Percentiles rank a stretch among this genome's conserved stretches.
Conservation (phyloP, 2,329 filamentous ascomycete genomes). For the Colletotrichum horii region DNA sequence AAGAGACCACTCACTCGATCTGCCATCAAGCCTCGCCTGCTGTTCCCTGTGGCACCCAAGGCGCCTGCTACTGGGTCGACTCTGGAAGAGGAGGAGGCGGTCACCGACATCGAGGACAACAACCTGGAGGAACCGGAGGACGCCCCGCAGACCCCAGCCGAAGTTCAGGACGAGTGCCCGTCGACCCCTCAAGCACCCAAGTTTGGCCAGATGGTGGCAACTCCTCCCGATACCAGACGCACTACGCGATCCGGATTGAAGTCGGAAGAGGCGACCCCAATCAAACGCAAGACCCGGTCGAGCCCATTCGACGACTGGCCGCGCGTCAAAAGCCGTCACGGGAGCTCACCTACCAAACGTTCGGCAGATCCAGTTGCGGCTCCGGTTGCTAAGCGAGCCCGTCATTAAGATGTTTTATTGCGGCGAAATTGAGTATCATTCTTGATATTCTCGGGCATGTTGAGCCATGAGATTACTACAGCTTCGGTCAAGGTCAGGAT, state of each 20-base stretch:
- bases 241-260: slow-evolving; percentile 62
- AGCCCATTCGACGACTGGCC: slow-evolving; percentile 74
- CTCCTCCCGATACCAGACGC: slow-evolving; percentile 67
- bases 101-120: slow-evolving; percentile 63
- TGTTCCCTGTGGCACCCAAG: slow-evolving; percentile 61
- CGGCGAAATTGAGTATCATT: slow-evolving; percentile 2
- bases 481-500: background rate
- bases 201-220: slow-evolving; percentile 55
- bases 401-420: slow-evolving; percentile 27
- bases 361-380: slow-evolving; percentile 27
- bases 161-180: background rate
- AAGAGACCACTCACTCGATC: slow-evolving; percentile 65
- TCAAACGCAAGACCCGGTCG: slow-evolving; percentile 43
- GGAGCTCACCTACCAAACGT: background rate
- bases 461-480: background rate
- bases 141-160: slow-evolving; percentile 35
- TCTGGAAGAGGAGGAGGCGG: slow-evolving; percentile 63
- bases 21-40: slow-evolving; percentile 73
- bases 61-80: slow-evolving; percentile 21
- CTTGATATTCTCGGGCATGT: background rate
- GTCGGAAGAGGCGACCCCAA: slow-evolving; percentile 44
- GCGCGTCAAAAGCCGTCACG: slow-evolving; percentile 61
- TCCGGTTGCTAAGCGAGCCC: slow-evolving; percentile 38
- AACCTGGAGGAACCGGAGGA: slow-evolving; percentile 40
- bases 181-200: slow-evolving; percentile 60